Conservation (phyloP, 1,139 yeast species). For the Yamadazyma triangularis region DNA sequence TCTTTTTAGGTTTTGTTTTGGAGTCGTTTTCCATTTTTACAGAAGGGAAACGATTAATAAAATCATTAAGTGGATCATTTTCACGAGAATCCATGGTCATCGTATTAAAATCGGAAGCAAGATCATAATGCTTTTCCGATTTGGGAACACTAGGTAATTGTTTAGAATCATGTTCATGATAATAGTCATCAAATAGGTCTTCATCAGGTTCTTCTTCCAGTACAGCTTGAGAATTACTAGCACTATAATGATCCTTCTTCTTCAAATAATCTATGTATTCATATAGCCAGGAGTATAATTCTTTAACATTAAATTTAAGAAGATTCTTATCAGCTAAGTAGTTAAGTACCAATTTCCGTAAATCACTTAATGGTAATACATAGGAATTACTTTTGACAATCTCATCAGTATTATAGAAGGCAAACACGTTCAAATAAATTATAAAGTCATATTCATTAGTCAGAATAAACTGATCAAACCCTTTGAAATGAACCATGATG, state of each 20-base stretch:
- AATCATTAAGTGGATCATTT: no score
- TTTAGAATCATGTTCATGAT: no score
- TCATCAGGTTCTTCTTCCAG: background rate
- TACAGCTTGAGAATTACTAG: background rate
- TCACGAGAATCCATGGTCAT: conserved; percentile 3
- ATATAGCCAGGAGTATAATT: conserved; percentile 37
- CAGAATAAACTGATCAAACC: conserved; percentile 40
- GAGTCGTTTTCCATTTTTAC: no score
- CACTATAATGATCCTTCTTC: conserved; percentile 20
- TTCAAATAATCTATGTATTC: conserved; percentile 39
- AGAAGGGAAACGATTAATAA: background rate
- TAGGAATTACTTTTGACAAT: conserved; percentile 18
- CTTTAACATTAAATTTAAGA: conserved; percentile 33
- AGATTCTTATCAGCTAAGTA: conserved; percentile 29
- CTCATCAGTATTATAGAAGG: conserved; percentile 35
- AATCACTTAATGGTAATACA: conserved; percentile 18
- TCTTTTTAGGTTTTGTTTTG: background rate
- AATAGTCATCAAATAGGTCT: no score
- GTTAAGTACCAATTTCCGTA: conserved; percentile 26
- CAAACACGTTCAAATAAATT: conserved; percentile 40
- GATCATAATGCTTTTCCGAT: conserved; percentile 4
- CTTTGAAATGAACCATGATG: conserved; percentile 41
- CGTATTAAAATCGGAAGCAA: conserved; percentile 2
- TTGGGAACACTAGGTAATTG: no score
- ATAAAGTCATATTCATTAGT: conserved; percentile 38